Base-by-base conservation (phyloP, 352 stramenopile species). In the Phytophthora pini region DNA sequence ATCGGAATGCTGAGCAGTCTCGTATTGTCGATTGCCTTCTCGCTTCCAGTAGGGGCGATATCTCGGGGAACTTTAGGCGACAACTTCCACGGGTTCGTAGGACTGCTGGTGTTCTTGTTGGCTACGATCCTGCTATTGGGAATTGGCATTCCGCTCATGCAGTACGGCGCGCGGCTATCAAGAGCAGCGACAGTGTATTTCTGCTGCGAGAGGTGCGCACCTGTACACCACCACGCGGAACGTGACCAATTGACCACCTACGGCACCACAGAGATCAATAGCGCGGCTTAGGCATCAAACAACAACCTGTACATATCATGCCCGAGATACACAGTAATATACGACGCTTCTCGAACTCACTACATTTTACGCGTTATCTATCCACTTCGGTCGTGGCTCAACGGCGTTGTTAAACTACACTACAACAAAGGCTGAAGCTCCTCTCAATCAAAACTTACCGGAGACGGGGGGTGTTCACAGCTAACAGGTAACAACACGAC, bases 131-230 rank as follows among this genome's bases (percentile, higher is more conserved):
- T 87, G 56, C 74, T 90, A 55, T 51, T 90, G 13, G 49, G 77
- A 15, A 56, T 87, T 36, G 81, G 81, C 56, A 75, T 80, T 58
- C 72, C 66, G 24, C 65, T 89, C 60, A 88, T 91, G 79, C 75
- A 84, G 48, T 77, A 78, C 27, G 64, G 65, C 3, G 82, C 77
- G 27, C 61, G 57, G 5, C 52, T 88, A 9, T 87, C 79, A 11
- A 20, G 62, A 65, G 55, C 65, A 31, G 75, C 79, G 5, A 89
- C 82, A 27, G 77, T 80, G 43, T 88, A 80, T 66, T 91, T 91
- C 61, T 89, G 80, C 70, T 89, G 80, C 52, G 82, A 91, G 41
- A 78, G 75, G 52, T 87, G 84, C 45, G 74, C 68, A 9, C 65
- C 60, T 11, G 77, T 74, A 15, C 81, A 88, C 61, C 66, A 75